Evolutionary conservation across 768 basidiomycete genomes (phyloP).

Genomic region (Lactifluus pinguis): DNA sequence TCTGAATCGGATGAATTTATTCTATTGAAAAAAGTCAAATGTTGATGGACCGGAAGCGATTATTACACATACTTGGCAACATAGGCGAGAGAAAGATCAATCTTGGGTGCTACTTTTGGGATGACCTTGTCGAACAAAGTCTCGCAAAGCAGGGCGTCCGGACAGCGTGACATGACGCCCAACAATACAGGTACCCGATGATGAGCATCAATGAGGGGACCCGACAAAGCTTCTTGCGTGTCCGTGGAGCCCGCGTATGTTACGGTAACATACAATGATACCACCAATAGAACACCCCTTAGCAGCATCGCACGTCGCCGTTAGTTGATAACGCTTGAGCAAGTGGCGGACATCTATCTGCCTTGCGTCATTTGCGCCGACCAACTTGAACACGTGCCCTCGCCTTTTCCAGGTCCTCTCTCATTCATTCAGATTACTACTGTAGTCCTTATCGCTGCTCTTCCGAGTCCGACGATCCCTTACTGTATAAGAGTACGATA

Average conservation of each 20-base stretch:
- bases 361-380: constrained; percentile 6
- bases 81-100: constrained; percentile 63
- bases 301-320: background rate
- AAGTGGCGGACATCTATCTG: background rate
- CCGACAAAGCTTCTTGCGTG: constrained; percentile 8
- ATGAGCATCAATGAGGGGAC: constrained; percentile 14
- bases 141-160: constrained; percentile 80
- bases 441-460: no score
- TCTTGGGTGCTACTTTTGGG: constrained; percentile 47
- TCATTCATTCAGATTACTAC: background rate
- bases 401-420: background rate
- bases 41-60: background rate
- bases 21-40: constrained; percentile 28
- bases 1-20: constrained; percentile 52
- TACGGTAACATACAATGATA: background rate
- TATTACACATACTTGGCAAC: constrained; percentile 55
- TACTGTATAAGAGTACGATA: no score
- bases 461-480: no score
- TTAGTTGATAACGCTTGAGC: background rate
- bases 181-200: constrained; percentile 45
- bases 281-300: background rate
- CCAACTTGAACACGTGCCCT: background rate
- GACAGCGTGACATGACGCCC: constrained; percentile 65
- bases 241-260: background rate
- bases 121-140: constrained; percentile 65